Conservation (phyloP, 2,329 filamentous ascomycete species). For the Trichothecium sympodiale region DNA sequence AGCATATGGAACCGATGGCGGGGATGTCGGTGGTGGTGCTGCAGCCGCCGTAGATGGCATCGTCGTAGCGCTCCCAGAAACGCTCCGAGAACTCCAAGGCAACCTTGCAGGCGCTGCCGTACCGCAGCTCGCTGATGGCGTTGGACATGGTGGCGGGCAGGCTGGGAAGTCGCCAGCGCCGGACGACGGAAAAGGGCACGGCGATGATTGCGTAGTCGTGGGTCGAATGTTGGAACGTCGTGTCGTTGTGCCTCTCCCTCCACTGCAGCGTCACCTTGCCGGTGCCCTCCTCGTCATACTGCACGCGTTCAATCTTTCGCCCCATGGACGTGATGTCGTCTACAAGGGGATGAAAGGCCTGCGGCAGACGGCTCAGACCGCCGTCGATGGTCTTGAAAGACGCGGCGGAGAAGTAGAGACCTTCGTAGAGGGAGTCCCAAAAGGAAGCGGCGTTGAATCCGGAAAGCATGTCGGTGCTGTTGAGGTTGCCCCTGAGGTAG, state of each 20-base stretch:
- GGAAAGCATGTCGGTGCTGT: slow-evolving; percentile 43
- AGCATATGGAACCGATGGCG: slow-evolving; percentile 52
- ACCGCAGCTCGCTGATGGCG: slow-evolving; percentile 31
- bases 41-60: slow-evolving; percentile 54
- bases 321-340: slow-evolving; percentile 56
- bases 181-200: slow-evolving; percentile 52
- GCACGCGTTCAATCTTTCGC: slow-evolving; percentile 39
- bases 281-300: slow-evolving; percentile 35
- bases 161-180: slow-evolving; percentile 46
- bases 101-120: slow-evolving; percentile 41
- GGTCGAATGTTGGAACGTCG: slow-evolving; percentile 23
- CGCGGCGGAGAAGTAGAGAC: slow-evolving; percentile 11
- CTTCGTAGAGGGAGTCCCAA: slow-evolving; percentile 12
- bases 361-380: slow-evolving; percentile 1
- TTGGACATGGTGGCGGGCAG: slow-evolving; percentile 25
- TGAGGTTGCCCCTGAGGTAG: slow-evolving; percentile 29
- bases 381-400: slow-evolving; percentile 6
- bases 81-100: slow-evolving; percentile 58
- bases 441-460: slow-evolving; percentile 6
- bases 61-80: slow-evolving; percentile 41
- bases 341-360: slow-evolving; percentile 33
- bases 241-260: slow-evolving; percentile 30
- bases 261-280: slow-evolving; percentile 43
- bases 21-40: slow-evolving; percentile 45
- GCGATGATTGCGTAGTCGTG: slow-evolving; percentile 60